Evolutionary conservation across 176 grass and related monocot species (phyloP).

Genomic region (Oryza punctata): DNA sequence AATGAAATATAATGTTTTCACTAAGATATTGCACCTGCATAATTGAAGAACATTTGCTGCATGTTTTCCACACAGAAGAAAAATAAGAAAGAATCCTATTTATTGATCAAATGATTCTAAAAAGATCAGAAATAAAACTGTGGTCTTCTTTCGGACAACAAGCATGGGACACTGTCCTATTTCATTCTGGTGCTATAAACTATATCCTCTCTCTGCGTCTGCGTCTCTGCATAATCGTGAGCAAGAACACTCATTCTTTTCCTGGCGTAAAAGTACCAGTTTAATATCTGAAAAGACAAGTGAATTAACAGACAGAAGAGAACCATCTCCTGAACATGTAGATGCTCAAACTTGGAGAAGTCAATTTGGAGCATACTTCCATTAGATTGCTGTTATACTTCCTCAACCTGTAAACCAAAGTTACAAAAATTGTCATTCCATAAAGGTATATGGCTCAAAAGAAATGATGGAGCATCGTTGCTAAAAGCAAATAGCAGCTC

Average conservation of each 20-base stretch:
- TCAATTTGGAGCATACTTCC: not conserved
- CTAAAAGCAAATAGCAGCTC: not conserved
- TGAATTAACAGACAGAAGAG: not conserved
- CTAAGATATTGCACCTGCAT: not conserved
- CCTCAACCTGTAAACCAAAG: constrained; percentile 46
- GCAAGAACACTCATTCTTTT: not conserved
- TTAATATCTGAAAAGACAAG: not conserved
- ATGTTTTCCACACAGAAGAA: not conserved
- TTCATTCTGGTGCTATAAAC: not conserved
- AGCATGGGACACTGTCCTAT: not conserved
- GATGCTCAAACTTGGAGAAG: not conserved
- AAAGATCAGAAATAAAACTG: not conserved
- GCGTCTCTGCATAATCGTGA: not conserved
- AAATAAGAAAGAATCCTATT: not conserved
- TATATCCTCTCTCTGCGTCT: not conserved
- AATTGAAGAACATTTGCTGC: not conserved
- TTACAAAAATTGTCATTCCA: not conserved
- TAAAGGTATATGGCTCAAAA: not conserved
- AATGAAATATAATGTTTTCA: not conserved
- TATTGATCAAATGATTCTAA: not conserved
- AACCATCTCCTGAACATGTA: not conserved
- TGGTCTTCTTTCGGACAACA: not conserved
- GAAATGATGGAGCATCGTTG: not conserved
- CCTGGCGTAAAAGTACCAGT: not conserved
- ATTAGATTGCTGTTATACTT: constrained; percentile 34